Base-by-base conservation (phyloP, 768 basidiomycete species). In the Cytidiella melzeri region DNA sequence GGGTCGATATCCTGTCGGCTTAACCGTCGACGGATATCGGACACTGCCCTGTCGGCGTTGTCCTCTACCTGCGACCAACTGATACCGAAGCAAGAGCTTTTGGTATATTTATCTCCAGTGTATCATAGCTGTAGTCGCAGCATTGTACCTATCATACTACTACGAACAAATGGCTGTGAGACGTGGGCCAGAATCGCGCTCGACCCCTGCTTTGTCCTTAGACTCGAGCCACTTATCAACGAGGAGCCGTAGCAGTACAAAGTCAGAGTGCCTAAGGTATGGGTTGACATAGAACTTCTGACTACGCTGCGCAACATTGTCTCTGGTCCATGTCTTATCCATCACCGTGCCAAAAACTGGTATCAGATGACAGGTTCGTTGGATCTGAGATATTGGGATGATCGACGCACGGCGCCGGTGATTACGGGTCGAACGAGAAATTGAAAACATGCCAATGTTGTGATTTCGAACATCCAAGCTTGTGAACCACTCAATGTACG, bases 401-500 rank as follows among this genome's bases (percentile, higher is more conserved):
- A 34, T 34, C 9, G 30, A 34, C 9, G 30, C 30, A 7, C 30
- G 30, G 7, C 30, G 30, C 7, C 15, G 30, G 15, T 34, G 30
- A 34, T 34, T 34, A 7, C 30, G 30, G 9, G 9, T 7, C 15
- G 30, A 34, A 2, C 48, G 54, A 4, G 55, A 47, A 7, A 67
- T 38, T 3, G 24, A 39, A 40, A 55, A 61, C 57, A 68, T 57
- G 2, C 41, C 48, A 20, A 46, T 42, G 13, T 43, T 47, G 3
- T 26, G 27, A 21, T 58, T 62, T 3, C 34, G 54, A 3, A 12
- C 30, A 2, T 50, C 47, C 26, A 62, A 56, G 3, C 53, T 43
- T 0, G 58, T 63, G 44, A 65, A 65, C 64, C 64, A 65, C 26
- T 65, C 57, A 20, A 65, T 37, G 43, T 63, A 63, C 2, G 54